Evolutionary conservation across 1,284 basidiomycete species (phyloP).

Genomic region (Cutaneotrichosporon sp.): DNA sequence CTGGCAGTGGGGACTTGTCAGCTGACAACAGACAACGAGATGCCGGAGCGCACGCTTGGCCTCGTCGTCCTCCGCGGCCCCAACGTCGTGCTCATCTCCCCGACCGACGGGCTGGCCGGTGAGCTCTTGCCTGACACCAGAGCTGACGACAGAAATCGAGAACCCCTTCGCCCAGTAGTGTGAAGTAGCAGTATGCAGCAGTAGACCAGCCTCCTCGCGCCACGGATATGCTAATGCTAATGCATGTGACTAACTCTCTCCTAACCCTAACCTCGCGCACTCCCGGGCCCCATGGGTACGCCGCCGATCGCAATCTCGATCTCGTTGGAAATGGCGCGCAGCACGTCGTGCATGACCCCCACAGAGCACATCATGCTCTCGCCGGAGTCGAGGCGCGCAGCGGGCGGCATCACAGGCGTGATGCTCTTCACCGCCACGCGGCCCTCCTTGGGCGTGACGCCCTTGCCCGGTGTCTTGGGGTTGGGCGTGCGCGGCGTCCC

Average conservation of each 20-base stretch:
- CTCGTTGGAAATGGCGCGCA: slow-evolving; percentile 20
- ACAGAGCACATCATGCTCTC: slow-evolving; percentile 16
- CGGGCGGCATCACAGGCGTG: slow-evolving; percentile 12
- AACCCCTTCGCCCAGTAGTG: slow-evolving; percentile 45
- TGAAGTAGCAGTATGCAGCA: slow-evolving; percentile 8
- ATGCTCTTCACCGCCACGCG: not conserved
- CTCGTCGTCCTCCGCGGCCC: slow-evolving; percentile 87
- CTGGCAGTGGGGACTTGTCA: not conserved
- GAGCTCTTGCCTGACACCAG: slow-evolving; percentile 16
- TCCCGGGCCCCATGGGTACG: not conserved
- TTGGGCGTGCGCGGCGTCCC: slow-evolving; percentile 12
- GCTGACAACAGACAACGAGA: slow-evolving; percentile 62
- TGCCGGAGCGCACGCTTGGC: slow-evolving; percentile 68
- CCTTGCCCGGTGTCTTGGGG: slow-evolving; percentile 2
- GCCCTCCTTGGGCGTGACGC: slow-evolving; percentile 1
- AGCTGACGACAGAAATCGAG: slow-evolving; percentile 46
- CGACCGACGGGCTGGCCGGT: slow-evolving; percentile 82
- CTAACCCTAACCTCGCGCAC: not conserved
- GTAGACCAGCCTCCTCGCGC: slow-evolving; percentile 6
- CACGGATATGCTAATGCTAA: slow-evolving; percentile 8
- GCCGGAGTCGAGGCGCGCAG: slow-evolving; percentile 18
- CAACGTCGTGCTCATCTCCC: slow-evolving; percentile 86
- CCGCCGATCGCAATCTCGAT: slow-evolving; percentile 21
- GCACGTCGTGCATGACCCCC: slow-evolving; percentile 21
- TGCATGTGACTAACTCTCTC: slow-evolving; percentile 10